Base-by-base conservation (phyloP, 2,329 filamentous ascomycete genomes). In the Grosmannia penicillata region DNA sequence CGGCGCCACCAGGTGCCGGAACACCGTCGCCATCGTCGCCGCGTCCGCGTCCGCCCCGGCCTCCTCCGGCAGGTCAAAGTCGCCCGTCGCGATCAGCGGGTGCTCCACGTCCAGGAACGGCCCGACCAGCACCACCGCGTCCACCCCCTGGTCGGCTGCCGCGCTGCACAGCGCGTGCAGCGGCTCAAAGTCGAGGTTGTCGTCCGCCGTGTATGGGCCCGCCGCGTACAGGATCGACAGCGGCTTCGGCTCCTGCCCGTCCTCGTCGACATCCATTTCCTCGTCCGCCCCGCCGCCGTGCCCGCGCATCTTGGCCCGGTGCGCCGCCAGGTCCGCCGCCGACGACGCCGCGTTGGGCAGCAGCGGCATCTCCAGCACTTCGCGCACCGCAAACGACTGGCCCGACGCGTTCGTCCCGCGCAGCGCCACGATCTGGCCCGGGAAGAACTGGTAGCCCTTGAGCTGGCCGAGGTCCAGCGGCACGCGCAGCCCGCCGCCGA, bases 101-200 rank as follows among this genome's bases (percentile, higher is more conserved):
- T 98, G 91, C 49, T 95, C 86, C 26, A 81, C 68, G 54, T 96
- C 91, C 47, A 98, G 68, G 55, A 98, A 95, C 1, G 91, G 91
- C 0, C 91, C 91, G 4, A 73, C 65, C 8, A 98, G 66, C 31
- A 96, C 70, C 22, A 98, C 61, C 4, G 75, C 73, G 54, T 98
- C 91, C 10, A 79, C 82, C 46, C 74, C 78, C 18, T 69, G 72
- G 46, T 84, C 75, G 14, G 75, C 76, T 8, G 87, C 86, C 49
- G 79, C 78, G 47, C 72, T 70, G 53, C 89, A 89, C 14, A 98
- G 68, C 23, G 82, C 75, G 50, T 86, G 77, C 2, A 98, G 64
- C 8, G 89, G 82, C 51, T 93, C 82, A 53, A 87, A 98, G 47
- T 86, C 81, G 33, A 98, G 75, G 52, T 93, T 93, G 51, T 89